phyloP scores from a whole-genome alignment of 2,329 filamentous ascomycete genomes.

The Thyridium curvatum region DNA sequence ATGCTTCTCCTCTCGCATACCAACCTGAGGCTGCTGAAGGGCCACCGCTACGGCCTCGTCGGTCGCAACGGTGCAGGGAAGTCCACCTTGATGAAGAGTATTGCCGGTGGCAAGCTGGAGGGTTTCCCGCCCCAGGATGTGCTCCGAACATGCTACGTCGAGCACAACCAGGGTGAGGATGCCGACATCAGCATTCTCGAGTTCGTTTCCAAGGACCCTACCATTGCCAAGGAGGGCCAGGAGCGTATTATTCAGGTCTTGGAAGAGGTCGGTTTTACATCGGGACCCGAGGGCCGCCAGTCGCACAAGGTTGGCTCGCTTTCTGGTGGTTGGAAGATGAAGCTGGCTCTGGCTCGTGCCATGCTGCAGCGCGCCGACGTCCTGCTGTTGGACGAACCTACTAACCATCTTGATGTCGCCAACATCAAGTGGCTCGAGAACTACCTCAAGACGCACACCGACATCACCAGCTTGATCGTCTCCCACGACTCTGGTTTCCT shows the following conservation, averaged over 20 bases:
- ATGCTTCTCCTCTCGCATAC: conserved; percentile 97
- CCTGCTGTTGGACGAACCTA: conserved; percentile 93
- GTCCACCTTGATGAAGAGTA: conserved; percentile 97
- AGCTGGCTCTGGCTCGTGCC: conserved; percentile 88
- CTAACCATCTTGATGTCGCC: conserved; percentile 93
- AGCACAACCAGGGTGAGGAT: conserved; percentile 98
- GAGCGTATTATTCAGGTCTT: conserved; percentile 81
- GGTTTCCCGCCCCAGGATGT: conserved; percentile 91
- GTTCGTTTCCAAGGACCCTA: conserved; percentile 84
- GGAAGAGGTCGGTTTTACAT: conserved; percentile 86
- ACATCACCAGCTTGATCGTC: conserved; percentile 96
- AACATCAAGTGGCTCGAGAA: conserved; percentile 96
- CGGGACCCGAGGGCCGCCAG: conserved; percentile 84
- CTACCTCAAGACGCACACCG: conserved; percentile 90
- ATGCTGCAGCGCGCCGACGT: conserved; percentile 98
- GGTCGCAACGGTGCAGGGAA: conserved; percentile 97
- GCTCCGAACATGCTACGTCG: conserved; percentile 93
- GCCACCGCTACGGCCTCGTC: conserved; percentile 93
- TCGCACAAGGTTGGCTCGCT: conserved; percentile 86
- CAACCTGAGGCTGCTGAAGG: conserved; percentile 89
- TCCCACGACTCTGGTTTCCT: conserved; percentile 98
- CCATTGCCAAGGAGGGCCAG: conserved; percentile 69
- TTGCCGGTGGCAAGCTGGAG: conserved; percentile 91
- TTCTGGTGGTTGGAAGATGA: conserved; percentile 99
- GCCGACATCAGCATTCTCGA: conserved; percentile 94